These are phyloP conservation scores for Odonthalia washingtoniensis DNA, from an alignment of 31 red algal genomes.

Conservation along the genomic window DNA sequence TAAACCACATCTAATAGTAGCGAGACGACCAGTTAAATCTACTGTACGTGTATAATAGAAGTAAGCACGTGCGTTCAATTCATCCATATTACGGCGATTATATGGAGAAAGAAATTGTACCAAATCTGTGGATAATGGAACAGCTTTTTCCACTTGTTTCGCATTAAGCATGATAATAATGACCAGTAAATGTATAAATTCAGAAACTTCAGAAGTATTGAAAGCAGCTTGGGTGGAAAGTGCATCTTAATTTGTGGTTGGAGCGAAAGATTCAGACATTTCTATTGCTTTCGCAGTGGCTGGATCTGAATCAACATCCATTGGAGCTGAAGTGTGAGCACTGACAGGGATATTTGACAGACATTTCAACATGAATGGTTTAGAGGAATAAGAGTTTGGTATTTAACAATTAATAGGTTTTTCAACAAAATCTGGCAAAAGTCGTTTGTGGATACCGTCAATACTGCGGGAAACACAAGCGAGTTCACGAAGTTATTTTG, in stretches of 20 bases:
- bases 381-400: conserved; percentile 49
- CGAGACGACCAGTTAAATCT: conserved; percentile 65
- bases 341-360: conserved; percentile 29
- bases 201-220: conserved; percentile 71
- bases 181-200: conserved; percentile 81
- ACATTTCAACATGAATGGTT: conserved; percentile 32
- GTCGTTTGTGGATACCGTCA: conserved; percentile 60
- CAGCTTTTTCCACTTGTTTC: conserved; percentile 59
- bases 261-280: neutral
- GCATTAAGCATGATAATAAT: conserved; percentile 75
- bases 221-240: conserved; percentile 46
- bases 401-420: conserved; percentile 60
- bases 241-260: conserved; percentile 37
- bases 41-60: conserved; percentile 87
- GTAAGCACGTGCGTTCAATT: conserved; percentile 84
- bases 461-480: conserved; percentile 77
- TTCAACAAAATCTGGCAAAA: conserved; percentile 42
- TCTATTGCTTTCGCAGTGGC: neutral
- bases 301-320: conserved; percentile 15
- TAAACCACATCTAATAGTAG: conserved; percentile 76
- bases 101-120: conserved; percentile 63
- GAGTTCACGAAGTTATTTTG: conserved; percentile 81
- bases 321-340: no score
- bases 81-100: conserved; percentile 95
- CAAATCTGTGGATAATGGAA: conserved; percentile 52